Evolutionary conservation across 1,284 basidiomycete genomes (phyloP).

Genomic region (Puccinia hordei): DNA sequence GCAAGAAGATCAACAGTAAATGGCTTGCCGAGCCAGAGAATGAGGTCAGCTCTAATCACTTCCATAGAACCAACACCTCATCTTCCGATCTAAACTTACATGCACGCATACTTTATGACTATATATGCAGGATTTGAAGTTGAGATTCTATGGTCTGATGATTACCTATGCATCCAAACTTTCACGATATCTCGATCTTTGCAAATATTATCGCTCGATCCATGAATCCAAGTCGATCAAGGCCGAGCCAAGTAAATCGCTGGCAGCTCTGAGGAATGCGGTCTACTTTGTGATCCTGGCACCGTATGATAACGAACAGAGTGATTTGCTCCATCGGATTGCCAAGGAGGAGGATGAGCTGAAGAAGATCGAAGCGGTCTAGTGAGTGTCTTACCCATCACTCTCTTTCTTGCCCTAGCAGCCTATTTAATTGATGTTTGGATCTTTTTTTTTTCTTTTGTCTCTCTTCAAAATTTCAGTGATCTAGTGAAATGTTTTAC

Average conservation of each 20-base stretch:
- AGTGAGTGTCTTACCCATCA: conserved; percentile 74
- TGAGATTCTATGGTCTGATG: conserved; percentile 94
- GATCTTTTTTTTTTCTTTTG: background rate
- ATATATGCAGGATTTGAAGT: conserved; percentile 91
- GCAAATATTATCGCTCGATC: conserved; percentile 91
- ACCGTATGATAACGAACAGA: conserved; percentile 94
- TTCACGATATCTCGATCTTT: conserved; percentile 85
- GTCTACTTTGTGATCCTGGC: conserved; percentile 92
- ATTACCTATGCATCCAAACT: conserved; percentile 86
- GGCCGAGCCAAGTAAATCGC: conserved; percentile 52
- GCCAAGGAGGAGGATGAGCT: conserved; percentile 73
- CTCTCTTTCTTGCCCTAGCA: too few species aligned
- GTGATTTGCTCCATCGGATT: conserved; percentile 88
- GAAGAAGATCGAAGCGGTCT: conserved; percentile 78
- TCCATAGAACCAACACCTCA: too few species aligned
- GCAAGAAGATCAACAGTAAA: conserved; percentile 89
- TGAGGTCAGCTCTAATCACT: conserved; percentile 68
- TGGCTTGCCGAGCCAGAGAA: conserved; percentile 87
- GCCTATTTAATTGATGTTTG: too few species aligned
- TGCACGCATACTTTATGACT: too few species aligned
- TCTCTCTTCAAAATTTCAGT: too few species aligned
- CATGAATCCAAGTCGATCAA: conserved; percentile 77
- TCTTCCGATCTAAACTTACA: too few species aligned
- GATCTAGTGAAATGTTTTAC: conserved; percentile 95
- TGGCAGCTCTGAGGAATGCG: conserved; percentile 68